These are phyloP conservation scores for Chenopodium album DNA, from an alignment of 148 eudicot genomes.

Conservation along the genomic window DNA sequence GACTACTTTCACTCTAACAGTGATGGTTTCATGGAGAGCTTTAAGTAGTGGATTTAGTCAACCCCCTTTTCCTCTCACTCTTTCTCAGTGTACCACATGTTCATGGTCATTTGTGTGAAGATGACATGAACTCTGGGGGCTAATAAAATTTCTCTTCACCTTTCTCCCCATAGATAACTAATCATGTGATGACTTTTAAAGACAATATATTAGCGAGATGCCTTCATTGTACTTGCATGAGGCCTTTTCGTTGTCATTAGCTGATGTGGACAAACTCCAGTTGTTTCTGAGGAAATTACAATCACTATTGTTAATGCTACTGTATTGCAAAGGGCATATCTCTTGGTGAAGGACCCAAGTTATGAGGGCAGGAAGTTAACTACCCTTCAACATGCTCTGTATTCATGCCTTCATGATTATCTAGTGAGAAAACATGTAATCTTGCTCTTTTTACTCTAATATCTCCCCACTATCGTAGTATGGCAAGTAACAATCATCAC, in stretches of 20 bases:
- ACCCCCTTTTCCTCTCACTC: not conserved
- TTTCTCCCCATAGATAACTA: not conserved
- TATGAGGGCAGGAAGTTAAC: too few relatives aligned
- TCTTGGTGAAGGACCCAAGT: not conserved
- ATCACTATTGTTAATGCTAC: not conserved
- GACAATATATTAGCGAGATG: not conserved
- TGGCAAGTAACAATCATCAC: not conserved
- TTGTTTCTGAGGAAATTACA: not conserved
- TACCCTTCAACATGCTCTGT: not conserved
- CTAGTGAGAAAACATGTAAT: not conserved
- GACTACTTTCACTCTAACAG: too few relatives aligned
- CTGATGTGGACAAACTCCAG: not conserved
- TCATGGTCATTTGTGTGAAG: not conserved
- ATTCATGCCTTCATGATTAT: not conserved
- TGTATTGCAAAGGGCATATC: not conserved
- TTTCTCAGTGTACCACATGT: not conserved
- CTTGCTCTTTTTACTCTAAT: not conserved
- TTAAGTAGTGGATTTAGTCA: not conserved
- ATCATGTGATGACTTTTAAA: not conserved
- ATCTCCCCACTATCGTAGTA: not conserved
- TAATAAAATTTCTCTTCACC: not conserved
- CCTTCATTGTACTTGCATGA: not conserved
- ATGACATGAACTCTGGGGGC: not conserved
- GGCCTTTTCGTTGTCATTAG: not conserved
- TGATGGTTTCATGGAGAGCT: not conserved